Conservation (phyloP, 2,329 filamentous ascomycete species). For the Apiospora koreana region DNA sequence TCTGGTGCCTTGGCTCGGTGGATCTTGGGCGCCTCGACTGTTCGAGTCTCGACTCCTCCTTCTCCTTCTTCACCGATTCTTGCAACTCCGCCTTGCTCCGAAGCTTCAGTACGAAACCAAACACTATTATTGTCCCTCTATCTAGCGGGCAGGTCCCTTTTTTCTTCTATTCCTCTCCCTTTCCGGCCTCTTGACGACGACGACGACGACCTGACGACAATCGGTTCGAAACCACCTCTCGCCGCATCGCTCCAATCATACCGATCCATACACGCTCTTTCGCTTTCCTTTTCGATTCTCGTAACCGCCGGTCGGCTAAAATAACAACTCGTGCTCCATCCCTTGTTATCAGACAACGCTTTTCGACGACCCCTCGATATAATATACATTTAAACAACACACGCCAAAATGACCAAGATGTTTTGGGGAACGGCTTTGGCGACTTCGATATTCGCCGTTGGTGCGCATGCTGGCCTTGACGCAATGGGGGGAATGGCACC, state of each 20-base stretch:
- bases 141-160: conserved; percentile 3
- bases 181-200: conserved; percentile 8
- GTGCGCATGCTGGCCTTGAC: conserved; percentile 35
- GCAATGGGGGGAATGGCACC: conserved; percentile 14
- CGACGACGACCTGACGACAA: conserved; percentile 1
- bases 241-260: neutral
- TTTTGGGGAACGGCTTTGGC: conserved; percentile 36
- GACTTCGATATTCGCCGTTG: conserved; percentile 37
- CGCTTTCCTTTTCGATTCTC: conserved; percentile 11
- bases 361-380: neutral
- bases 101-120: conserved; percentile 8
- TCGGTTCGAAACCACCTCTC: conserved; percentile 1
- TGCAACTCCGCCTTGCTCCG: neutral
- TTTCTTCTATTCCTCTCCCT: neutral
- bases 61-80: neutral
- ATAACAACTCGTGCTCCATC: neutral
- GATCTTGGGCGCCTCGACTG: neutral
- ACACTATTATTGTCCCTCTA: conserved; percentile 1
- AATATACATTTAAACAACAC: neutral
- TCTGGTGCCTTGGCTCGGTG: neutral
- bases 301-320: conserved; percentile 12
- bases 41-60: neutral
- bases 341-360: neutral
- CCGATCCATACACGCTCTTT: conserved; percentile 11
- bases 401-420: conserved; percentile 31